These are phyloP conservation scores for Moelleriella libera DNA, from an alignment of 2,329 filamentous ascomycete genomes.

Conservation along the genomic window DNA sequence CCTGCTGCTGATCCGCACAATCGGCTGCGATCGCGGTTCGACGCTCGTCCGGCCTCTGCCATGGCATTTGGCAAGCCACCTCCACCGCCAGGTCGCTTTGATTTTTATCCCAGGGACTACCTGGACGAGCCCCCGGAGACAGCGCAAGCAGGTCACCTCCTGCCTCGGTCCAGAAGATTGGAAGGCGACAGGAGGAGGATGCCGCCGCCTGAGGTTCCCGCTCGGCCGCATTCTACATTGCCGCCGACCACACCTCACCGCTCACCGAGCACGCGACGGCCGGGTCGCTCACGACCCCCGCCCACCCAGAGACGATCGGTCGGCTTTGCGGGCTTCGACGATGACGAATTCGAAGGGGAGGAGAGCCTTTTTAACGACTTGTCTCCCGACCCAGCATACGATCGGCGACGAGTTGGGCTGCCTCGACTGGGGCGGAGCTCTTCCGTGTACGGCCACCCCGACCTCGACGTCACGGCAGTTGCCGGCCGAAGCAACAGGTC, in stretches of 20 bases:
- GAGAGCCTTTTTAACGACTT: slow-evolving; percentile 23
- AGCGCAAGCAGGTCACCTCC: slow-evolving; percentile 21
- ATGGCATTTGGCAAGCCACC: slow-evolving; percentile 21
- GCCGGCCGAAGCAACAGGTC: slow-evolving; percentile 19
- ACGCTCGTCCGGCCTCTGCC: slow-evolving; percentile 20
- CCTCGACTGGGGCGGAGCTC: slow-evolving; percentile 20
- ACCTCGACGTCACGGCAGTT: slow-evolving; percentile 26
- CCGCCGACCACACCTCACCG: slow-evolving; percentile 15
- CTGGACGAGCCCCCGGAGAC: slow-evolving; percentile 22
- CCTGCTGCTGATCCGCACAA: slow-evolving; percentile 9
- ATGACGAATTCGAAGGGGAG: slow-evolving; percentile 22
- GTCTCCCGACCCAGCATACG: slow-evolving; percentile 19
- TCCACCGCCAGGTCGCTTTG: slow-evolving; percentile 1
- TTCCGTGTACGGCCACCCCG: slow-evolving; percentile 21
- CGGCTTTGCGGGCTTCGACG: slow-evolving; percentile 20
- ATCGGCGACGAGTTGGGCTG: slow-evolving; percentile 16
- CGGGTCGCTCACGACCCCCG: slow-evolving; percentile 16
- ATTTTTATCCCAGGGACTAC: slow-evolving; percentile 22
- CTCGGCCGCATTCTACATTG: slow-evolving; percentile 20
- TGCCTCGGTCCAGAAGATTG: slow-evolving; percentile 26
- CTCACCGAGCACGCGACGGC: slow-evolving; percentile 12
- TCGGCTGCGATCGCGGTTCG: slow-evolving; percentile 19
- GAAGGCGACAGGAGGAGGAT: slow-evolving; percentile 31
- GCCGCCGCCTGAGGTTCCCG: slow-evolving; percentile 29
- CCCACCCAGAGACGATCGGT: slow-evolving; percentile 15